These are phyloP conservation scores for Quercus engelmannii DNA, from an alignment of 306 rosid genomes.

Conservation along the genomic window DNA sequence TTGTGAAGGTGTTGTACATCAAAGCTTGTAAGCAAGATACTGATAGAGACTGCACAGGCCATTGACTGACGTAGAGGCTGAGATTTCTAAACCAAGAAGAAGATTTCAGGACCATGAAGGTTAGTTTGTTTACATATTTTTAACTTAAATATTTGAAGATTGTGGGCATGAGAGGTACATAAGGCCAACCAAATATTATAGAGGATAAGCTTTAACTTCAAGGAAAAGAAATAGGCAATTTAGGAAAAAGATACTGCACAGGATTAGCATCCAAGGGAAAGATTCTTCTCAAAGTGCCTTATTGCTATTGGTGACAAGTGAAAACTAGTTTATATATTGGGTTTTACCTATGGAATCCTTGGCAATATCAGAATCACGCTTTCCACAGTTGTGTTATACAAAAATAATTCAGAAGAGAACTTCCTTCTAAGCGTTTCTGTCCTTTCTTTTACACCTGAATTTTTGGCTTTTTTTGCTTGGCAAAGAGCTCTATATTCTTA, in stretches of 20 bases:
- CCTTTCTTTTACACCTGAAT: background rate
- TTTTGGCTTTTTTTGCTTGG: conserved; percentile 5
- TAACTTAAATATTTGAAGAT: background rate
- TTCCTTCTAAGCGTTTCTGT: conserved; percentile 5
- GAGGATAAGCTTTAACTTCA: conserved; percentile 39
- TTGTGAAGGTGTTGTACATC: conserved; percentile 32
- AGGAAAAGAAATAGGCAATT: conserved; percentile 31
- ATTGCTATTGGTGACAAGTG: conserved; percentile 19
- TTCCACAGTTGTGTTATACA: background rate
- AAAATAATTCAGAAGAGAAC: background rate
- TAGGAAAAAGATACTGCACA: background rate
- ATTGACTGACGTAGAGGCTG: conserved; percentile 68
- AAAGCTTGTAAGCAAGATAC: conserved; percentile 63
- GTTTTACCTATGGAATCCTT: conserved; percentile 9
- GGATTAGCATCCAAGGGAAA: background rate
- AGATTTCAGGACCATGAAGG: conserved; percentile 5
- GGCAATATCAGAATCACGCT: background rate
- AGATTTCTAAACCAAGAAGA: conserved; percentile 42
- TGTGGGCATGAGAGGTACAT: conserved; percentile 14
- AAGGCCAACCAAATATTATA: conserved; percentile 23
- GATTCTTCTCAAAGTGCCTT: background rate
- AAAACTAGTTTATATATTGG: conserved; percentile 5
- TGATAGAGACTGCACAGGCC: conserved; percentile 50
- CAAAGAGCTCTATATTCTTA: background rate
- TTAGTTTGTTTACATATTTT: background rate